These are phyloP conservation scores for Mucuna pruriens DNA, from an alignment of 306 rosid species.

Conservation along the genomic window DNA sequence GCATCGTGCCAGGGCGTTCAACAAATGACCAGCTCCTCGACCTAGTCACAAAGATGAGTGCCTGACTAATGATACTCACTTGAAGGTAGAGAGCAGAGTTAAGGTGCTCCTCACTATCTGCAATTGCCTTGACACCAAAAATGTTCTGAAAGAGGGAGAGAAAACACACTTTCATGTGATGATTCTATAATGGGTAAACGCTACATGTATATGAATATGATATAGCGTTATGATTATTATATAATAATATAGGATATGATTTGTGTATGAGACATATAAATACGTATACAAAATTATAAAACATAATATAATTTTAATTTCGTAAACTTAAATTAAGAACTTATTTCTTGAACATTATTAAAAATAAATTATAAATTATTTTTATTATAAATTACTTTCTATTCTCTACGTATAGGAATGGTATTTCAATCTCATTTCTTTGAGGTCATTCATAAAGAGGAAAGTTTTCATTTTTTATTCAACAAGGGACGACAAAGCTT, in stretches of 20 bases:
- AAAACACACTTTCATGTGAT: neutral
- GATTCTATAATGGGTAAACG: neutral
- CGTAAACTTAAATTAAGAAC: no score
- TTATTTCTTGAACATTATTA: no score
- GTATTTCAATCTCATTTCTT: neutral
- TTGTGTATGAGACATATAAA: neutral
- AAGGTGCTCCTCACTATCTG: conserved; percentile 48
- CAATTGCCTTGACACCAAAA: conserved; percentile 58
- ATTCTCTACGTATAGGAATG: neutral
- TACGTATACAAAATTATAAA: no score
- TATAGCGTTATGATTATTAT: no score
- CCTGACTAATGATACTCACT: conserved; percentile 90
- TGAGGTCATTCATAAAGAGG: neutral
- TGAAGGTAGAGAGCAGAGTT: conserved; percentile 91
- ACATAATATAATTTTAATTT: no score
- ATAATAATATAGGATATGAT: no score
- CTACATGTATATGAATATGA: no score
- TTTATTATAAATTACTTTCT: neutral
- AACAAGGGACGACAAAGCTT: no score
- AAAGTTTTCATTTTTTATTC: no score
- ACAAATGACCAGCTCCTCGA: conserved; percentile 82
- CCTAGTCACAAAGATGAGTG: conserved; percentile 86
- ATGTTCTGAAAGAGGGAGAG: conserved; percentile 29
- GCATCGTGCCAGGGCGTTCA: conserved; percentile 76
- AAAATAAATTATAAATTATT: no score